Evolutionary conservation across 2,329 filamentous ascomycete species (phyloP), one percentile per base, ranked within the genome.

Genomic region (Cryphonectria nitschkei): DNA sequence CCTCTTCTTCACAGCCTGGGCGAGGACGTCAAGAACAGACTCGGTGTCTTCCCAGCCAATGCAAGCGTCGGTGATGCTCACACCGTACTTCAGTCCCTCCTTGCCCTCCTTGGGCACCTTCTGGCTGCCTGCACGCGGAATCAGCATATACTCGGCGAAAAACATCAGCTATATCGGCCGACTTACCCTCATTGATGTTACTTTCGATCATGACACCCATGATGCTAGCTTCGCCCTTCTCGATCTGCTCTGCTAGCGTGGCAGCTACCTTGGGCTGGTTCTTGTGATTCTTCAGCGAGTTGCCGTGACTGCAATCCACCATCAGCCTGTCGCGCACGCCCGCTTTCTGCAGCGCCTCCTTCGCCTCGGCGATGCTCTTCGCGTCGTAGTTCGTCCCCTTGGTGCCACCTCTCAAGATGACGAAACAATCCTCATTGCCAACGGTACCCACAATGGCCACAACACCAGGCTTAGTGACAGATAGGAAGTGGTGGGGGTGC

Each of bases 161-260:
- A 58, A 19, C 46, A 8, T 19, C n/a, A 43, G 9, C 22, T 64
- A 7, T 41, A 22, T 46, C 43, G 54, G 11, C 19, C 41, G n/a
- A 75, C 86, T 77, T 81, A 92, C 93, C 95, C 84, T 98, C 95
- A 77, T 95, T 92, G 83, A 98, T 97, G 82, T 98, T 93, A 82
- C 93, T 97, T 86, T 99, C 96, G 78, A 99, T 97, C 96, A 99
- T 99, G 72, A 98, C 93, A 77, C 96, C 96, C 89, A 98, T 95
- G 78, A 99, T 96, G 65, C 86, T 92, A 3, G 88, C 87, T 84
- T 98, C 95, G 50, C 96, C 96, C 70, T 87, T 89, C 68, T 91
- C 87, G 72, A 99, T 93, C 83, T 99, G 96, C 78, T 93, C 90
- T 1, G 93, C 94, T 70, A 99, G 81, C 14, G 86, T 88, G 66